Evolutionary conservation across 495 filamentous ascomycete genomes (phyloP).

Genomic region (Penicillium daleae): DNA sequence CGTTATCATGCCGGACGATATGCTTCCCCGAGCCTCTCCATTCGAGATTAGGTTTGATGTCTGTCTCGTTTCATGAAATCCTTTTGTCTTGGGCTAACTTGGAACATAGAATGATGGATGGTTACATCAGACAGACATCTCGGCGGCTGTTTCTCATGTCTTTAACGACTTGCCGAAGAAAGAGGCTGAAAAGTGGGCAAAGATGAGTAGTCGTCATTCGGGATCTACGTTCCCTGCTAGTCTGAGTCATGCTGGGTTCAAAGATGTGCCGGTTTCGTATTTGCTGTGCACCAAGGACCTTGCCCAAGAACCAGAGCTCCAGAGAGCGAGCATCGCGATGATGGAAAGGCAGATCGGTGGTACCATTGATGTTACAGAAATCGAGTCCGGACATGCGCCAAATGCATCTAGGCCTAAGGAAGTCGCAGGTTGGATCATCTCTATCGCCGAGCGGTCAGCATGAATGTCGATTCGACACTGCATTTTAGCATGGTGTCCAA

Average conservation of each 20-base stretch:
- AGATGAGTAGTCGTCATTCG: conserved; percentile 1
- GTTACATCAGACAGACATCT: not conserved
- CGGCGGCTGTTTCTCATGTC: not conserved
- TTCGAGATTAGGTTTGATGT: not conserved
- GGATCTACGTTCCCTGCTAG: not conserved
- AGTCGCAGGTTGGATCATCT: not conserved
- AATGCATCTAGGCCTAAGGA: not conserved
- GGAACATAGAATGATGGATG: not conserved
- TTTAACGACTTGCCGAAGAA: not conserved
- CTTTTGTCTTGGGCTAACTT: not conserved
- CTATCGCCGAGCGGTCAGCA: not conserved
- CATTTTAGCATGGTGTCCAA: too few relatives aligned
- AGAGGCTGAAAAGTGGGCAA: not conserved
- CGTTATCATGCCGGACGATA: not conserved
- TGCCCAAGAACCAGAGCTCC: not conserved
- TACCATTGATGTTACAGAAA: not conserved
- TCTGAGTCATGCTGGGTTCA: conserved; percentile 1
- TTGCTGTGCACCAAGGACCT: not conserved
- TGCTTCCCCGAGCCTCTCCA: not conserved
- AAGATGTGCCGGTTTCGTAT: conserved; percentile 8
- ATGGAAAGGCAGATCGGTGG: not conserved
- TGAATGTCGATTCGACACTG: too few relatives aligned
- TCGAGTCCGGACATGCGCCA: not conserved
- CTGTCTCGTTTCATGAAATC: not conserved
- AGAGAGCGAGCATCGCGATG: not conserved